Base-by-base conservation (phyloP, 129 eudicot species). In the Saussurea involucrata region DNA sequence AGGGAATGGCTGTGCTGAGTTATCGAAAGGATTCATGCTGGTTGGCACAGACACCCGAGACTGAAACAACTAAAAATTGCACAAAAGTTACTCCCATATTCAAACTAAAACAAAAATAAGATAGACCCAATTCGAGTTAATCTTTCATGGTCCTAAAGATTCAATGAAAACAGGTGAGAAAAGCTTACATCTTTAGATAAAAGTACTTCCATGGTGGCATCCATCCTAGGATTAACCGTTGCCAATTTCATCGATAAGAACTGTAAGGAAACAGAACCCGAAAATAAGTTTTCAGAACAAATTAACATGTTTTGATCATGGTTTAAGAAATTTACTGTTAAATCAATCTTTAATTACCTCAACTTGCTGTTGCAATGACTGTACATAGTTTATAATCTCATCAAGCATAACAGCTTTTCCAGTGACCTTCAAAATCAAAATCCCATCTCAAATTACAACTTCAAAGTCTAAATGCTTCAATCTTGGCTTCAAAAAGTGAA, bases 381-480 rank as follows among this genome's bases (percentile, higher is more conserved):
- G 97, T 68, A 92, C 97, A 73, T 92, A 92, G 73, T 92, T 92
- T 71, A 92, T 92, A 71, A 92, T 92, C 87, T 92, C 97, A 88
- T 92, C 97, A 81, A 92, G 93, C 91, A 92, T 88, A 63, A 90
- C 92, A 72, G 97, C 97, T 81, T 92, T 92, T 53, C 97, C 97
- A 42, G 93, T 92, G 9, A 89, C 93, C 95, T 89, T 74, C 25
- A 8, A 9, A 63, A 73, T 10, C 20, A 69, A 81, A 73, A 67
- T 69, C 57, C 29, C 36, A 75, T 21, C 34, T 68, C 73, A 73
- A 77, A 55, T 77, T 60, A 33, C 20, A 32, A 28, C 24, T n/a
- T 6, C 7, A 53, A 53, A n/a, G 22, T 17, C 61, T 53, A 32
- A 29, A 13, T 29, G 15, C 46, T 5, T 12, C 13, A 40, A 63